Base-by-base conservation (phyloP, 2,329 filamentous ascomycete genomes). In the Periconia macrospinosa region DNA sequence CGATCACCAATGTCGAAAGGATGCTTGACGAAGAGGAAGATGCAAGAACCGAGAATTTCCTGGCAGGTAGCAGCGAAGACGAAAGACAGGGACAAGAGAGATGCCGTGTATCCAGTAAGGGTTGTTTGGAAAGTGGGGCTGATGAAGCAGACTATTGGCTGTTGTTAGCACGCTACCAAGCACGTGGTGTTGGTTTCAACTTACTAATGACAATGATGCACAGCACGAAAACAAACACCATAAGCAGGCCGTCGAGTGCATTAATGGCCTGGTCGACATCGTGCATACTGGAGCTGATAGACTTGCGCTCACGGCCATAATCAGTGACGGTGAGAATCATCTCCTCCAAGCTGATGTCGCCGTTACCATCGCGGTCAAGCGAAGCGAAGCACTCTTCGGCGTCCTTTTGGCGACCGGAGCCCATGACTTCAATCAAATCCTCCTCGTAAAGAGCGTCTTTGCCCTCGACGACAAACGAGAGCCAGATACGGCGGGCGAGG, bases 1-100 rank as follows among this genome's bases (percentile, higher is more conserved):
- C 94, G 88, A 72, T 99, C 94, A 56, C 93, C 92, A 19, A 97
- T 92, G 71, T 99, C 94, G 72, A 90, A 97, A 0, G 94, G 93
- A 72, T 99, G 94, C 80, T 99, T 99, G 79, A 97, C 91, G 67
- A 99, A 99, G 1, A 99, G 79, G 79, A 99, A 99, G 68, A 99
- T 96, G 79, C 93, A 97, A 37, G 92, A 97, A 67, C 93, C 93
- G n/a, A 99, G 84, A 59, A 99, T 89, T 75, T 99, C 94, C 75
- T 97, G 92, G 3, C 89, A 88, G 1, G 92, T 97, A 52, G 89
- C 88, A 20, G 92, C 88, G 73, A 99, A 97, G 63, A 97, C 89
- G 77, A 99, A 99, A 3, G 93, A 97, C n/a, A 97, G 80, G 6
- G 93, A 97, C 10, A 99, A 85, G 41, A 99, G 82, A 0, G 94